These are phyloP conservation scores for Pythium sp. DNA, from an alignment of 352 stramenopile species.

Conservation along the genomic window DNA sequence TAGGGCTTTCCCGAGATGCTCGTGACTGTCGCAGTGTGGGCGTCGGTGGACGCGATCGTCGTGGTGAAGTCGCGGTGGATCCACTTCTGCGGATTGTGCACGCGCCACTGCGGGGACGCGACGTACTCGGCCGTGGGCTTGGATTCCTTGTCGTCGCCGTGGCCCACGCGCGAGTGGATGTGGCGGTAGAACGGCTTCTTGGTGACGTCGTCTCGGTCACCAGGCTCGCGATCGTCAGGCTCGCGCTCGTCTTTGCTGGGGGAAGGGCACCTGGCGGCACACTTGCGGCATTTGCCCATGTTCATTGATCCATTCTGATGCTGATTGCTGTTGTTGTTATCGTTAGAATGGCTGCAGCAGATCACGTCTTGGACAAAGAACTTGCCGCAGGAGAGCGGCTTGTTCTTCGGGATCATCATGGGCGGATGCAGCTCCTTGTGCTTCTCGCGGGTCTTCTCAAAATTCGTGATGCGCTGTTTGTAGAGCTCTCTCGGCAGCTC, in stretches of 20 bases:
- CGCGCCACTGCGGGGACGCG: conserved; percentile 51
- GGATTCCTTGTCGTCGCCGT: conserved; percentile 17
- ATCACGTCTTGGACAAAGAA: conserved; percentile 61
- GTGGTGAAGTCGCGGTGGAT: conserved; percentile 44
- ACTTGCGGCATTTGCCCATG: conserved; percentile 25
- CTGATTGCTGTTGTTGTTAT: conserved; percentile 9
- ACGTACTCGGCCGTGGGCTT: conserved; percentile 56
- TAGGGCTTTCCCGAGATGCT: conserved; percentile 43
- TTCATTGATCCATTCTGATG: conserved; percentile 7
- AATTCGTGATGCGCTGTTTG: conserved; percentile 41
- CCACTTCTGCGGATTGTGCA: conserved; percentile 53
- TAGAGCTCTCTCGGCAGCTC: conserved; percentile 40
- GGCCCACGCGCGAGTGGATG: conserved; percentile 16
- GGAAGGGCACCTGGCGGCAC: conserved; percentile 23
- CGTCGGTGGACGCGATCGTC: conserved; percentile 41
- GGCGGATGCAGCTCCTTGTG: conserved; percentile 69
- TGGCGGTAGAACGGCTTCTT: conserved; percentile 9
- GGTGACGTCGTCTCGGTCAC: conserved; percentile 15
- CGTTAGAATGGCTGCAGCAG: conserved; percentile 9
- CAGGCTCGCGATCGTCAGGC: conserved; percentile 2
- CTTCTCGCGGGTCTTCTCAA: conserved; percentile 57
- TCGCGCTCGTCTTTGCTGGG: conserved; percentile 19
- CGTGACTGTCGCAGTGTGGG: conserved; percentile 43
- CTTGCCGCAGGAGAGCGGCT: conserved; percentile 51
- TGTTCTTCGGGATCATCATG: conserved; percentile 54